These are phyloP conservation scores for Tephrocybe sp. DNA, from an alignment of 768 basidiomycete species.

Conservation along the genomic window DNA sequence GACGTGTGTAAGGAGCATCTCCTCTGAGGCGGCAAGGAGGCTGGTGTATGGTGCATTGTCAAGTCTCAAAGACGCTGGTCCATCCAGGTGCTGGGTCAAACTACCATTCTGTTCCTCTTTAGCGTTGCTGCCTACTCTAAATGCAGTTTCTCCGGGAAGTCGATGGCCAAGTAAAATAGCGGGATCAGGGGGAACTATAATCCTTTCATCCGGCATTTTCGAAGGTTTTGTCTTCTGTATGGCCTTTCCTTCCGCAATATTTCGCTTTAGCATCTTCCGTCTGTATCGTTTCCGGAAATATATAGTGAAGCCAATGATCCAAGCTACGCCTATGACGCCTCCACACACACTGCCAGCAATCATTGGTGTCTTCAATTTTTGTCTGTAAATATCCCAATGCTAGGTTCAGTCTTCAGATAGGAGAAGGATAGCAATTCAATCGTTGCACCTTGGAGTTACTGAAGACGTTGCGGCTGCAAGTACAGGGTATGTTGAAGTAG, in stretches of 20 bases:
- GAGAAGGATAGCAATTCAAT: not conserved
- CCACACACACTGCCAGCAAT: constrained; percentile 63
- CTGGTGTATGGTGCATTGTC: constrained; percentile 8
- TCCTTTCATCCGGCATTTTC: constrained; percentile 38
- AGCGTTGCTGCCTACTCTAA: not conserved
- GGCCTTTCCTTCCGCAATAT: constrained; percentile 42
- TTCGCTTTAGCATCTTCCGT: constrained; percentile 44
- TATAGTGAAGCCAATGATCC: constrained; percentile 55
- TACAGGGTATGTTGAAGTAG: constrained; percentile 6
- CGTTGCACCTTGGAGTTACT: constrained; percentile 10
- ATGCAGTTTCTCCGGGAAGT: constrained; percentile 36
- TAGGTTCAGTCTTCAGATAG: not conserved
- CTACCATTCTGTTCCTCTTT: constrained; percentile 12
- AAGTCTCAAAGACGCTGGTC: not conserved
- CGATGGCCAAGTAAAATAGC: constrained; percentile 55
- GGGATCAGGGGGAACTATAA: constrained; percentile 68
- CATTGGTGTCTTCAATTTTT: constrained; percentile 57
- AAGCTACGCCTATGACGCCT: constrained; percentile 46
- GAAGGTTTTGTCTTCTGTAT: constrained; percentile 38
- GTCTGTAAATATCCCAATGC: constrained; percentile 27
- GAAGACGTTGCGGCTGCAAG: constrained; percentile 10
- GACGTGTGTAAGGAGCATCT: constrained; percentile 15
- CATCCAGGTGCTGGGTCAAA: constrained; percentile 3
- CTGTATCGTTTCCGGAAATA: constrained; percentile 56
- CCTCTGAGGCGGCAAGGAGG: constrained; percentile 17